Base-by-base conservation (phyloP, 495 filamentous ascomycete genomes). In the Staphylotrichum tortipilum region DNA sequence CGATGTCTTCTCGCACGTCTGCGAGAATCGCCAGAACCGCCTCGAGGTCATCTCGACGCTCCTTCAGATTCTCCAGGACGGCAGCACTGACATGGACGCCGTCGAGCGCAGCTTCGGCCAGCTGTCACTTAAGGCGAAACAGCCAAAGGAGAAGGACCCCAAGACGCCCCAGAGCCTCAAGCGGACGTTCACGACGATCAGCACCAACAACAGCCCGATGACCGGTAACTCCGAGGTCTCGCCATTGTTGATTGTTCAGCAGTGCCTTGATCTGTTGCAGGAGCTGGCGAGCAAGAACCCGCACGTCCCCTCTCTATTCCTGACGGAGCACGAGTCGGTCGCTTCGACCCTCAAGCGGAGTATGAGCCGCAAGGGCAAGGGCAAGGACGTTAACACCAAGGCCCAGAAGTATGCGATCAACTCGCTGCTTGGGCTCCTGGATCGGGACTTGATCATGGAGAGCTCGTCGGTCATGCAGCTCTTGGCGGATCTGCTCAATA, bases 61-160 rank as follows among this genome's bases (percentile, higher is more conserved):
- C 24, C 78, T 99, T 9, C 89, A 89, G 51, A 90, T 99, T 52
- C 71, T 99, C n/a, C 92, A 96, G 59, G 92, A 99, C 63, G 94
- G 92, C 43, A 95, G 87, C 64, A 78, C 80, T 14, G 94, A 99
- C 69, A 83, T 94, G 65, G 82, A 83, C 49, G 91, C 92, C 7
- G 89, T 99, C 26, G 92, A 99, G 66, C 80, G 89, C 52, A 96
- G 88, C 68, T 99, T 97, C 63, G 79, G 86, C 44, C 89, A 95
- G 49, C 76, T 99, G 3, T 94, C 92, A 9, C 72, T 95, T 33
- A 84, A 88, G 50, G 92, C 92, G 21, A 95, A 88, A 70, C 85
- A 92, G 58, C 76, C 85, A 15, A 74, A 78, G 38, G 77, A 78
- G 14, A 67, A 71, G 47, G 68, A 76, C 17, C 79, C 78, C 48